These are phyloP conservation scores for Oryza punctata DNA, from an alignment of 176 grass and related monocot genomes.

Conservation along the genomic window DNA sequence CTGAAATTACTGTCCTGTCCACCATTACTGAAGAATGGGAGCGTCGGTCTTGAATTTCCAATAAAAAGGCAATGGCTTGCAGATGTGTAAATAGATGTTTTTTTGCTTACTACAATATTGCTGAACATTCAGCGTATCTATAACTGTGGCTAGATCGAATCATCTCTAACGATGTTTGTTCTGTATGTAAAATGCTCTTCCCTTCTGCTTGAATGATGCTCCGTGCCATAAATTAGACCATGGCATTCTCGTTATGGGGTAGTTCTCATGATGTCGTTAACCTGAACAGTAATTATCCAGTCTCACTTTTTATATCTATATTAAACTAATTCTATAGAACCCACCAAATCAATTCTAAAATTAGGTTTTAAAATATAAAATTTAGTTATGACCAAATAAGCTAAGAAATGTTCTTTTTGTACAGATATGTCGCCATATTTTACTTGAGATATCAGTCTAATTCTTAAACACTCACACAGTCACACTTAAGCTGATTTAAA, in stretches of 20 bases:
- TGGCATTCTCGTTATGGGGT: background rate
- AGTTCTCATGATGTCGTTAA: background rate
- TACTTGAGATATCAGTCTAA: no score
- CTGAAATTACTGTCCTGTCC: background rate
- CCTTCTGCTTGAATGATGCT: background rate
- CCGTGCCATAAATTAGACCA: background rate
- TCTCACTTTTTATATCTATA: no score
- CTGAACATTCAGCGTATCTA: background rate
- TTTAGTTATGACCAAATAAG: no score
- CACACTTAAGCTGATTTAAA: no score
- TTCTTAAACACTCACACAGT: no score
- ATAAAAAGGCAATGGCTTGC: background rate
- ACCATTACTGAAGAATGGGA: slow-evolving; percentile 9
- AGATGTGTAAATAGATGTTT: background rate
- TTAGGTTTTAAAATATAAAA: no score
- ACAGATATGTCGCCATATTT: no score
- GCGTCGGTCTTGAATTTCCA: background rate
- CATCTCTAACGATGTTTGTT: background rate
- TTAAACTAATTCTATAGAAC: no score
- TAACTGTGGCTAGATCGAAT: background rate
- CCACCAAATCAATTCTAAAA: no score
- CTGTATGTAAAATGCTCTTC: background rate
- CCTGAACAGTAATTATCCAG: no score
- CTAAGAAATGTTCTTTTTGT: no score
- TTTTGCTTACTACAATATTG: background rate